Evolutionary conservation across 2,329 filamentous ascomycete species (phyloP).

Genomic region (Cladosporium sp.): DNA sequence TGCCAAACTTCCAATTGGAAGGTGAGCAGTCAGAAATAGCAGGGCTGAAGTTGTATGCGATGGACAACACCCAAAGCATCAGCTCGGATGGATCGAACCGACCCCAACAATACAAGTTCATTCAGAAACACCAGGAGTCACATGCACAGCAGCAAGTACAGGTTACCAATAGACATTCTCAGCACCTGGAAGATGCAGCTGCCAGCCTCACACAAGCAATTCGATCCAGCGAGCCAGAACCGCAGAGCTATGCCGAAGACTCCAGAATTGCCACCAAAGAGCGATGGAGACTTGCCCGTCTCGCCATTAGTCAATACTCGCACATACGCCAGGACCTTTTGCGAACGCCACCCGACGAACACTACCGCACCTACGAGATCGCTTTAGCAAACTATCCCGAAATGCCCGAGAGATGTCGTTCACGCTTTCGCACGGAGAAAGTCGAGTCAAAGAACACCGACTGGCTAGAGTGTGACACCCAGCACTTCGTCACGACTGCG

Average conservation of each 20-base stretch:
- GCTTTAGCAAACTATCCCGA: constrained; percentile 5
- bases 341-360: background rate
- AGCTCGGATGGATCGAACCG: background rate
- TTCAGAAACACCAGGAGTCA: background rate
- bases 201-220: background rate
- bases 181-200: background rate
- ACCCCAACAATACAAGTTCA: background rate
- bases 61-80: background rate
- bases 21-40: background rate
- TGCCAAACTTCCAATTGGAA: constrained; percentile 5
- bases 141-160: no score
- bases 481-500: constrained; percentile 23
- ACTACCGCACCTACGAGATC: background rate
- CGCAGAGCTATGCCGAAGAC: no score
- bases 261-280: background rate
- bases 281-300: background rate
- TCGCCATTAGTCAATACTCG: background rate
- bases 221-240: no score
- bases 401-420: constrained; percentile 1
- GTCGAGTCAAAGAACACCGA: background rate
- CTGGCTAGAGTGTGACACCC: constrained; percentile 3
- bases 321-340: background rate
- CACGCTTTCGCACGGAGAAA: background rate
- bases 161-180: background rate
- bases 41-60: constrained; percentile 1